These are phyloP conservation scores for Globisporangium camurandrum DNA, from an alignment of 352 stramenopile genomes.

Conservation along the genomic window DNA sequence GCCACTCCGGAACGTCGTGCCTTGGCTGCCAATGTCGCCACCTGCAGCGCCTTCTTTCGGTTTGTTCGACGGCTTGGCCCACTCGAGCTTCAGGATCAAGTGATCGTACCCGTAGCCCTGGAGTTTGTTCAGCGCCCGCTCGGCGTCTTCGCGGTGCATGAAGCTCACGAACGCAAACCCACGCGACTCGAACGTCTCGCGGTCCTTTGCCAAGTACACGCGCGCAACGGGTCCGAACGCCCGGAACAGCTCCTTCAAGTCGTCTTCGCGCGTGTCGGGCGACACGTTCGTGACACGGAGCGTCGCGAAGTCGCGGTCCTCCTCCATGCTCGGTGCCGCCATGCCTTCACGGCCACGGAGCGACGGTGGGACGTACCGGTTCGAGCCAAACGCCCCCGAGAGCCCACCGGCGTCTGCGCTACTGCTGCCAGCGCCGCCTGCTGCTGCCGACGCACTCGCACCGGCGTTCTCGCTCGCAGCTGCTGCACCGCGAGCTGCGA, in stretches of 20 bases:
- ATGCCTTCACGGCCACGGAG: constrained; percentile 49
- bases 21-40: constrained; percentile 76
- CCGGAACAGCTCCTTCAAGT: constrained; percentile 98
- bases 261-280: constrained; percentile 96
- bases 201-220: constrained; percentile 98
- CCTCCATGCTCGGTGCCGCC: constrained; percentile 33
- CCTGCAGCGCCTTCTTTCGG: constrained; percentile 44
- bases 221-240: constrained; percentile 94
- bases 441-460: constrained; percentile 5
- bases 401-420: constrained; percentile 30
- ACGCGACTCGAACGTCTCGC: constrained; percentile 95
- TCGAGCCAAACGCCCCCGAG: constrained; percentile 66
- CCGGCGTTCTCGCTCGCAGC: constrained; percentile 18
- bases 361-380: constrained; percentile 84
- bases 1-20: constrained; percentile 83
- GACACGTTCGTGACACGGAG: constrained; percentile 99
- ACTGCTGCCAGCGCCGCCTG: too few species aligned
- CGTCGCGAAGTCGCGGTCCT: constrained; percentile 82
- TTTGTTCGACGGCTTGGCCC: constrained; percentile 95
- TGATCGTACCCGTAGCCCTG: constrained; percentile 98
- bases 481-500: constrained; percentile 35
- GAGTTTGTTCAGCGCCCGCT: constrained; percentile 95
- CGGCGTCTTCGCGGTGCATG: constrained; percentile 93
- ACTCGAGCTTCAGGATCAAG: constrained; percentile 99
- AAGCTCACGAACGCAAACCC: constrained; percentile 99